phyloP scores from a whole-genome alignment of 2,329 filamentous ascomycete genomes.

The Colletotrichum spinosum region DNA sequence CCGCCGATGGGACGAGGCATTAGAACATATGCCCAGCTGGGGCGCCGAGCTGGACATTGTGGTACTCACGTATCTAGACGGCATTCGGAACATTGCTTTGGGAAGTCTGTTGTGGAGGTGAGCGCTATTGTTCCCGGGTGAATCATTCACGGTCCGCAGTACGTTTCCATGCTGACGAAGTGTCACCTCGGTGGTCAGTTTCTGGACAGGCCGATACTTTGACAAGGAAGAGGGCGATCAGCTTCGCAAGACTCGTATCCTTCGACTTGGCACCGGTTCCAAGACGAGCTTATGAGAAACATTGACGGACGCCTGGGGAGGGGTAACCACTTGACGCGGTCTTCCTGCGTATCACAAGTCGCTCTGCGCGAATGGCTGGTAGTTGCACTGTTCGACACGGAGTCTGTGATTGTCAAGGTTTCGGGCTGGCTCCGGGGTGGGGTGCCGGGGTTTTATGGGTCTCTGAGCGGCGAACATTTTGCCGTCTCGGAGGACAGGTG shows the following conservation, averaged over 20 bases:
- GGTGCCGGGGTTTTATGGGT: no score
- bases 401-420: no score
- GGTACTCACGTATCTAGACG: constrained; percentile 5
- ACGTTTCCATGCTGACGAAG: neutral
- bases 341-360: no score
- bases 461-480: no score
- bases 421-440: no score
- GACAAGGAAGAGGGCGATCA: constrained; percentile 1
- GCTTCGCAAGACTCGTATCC: neutral
- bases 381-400: no score
- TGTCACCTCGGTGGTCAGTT: neutral
- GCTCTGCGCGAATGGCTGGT: no score
- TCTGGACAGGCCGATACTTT: constrained; percentile 9
- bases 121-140: neutral
- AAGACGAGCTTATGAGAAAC: no score
- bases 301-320: no score
- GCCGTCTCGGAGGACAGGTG: no score
- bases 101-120: constrained; percentile 7
- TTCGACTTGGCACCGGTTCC: neutral
- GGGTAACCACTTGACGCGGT: no score
- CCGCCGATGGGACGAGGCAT: constrained; percentile 6
- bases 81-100: constrained; percentile 1
- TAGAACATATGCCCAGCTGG: constrained; percentile 8
- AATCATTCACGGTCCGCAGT: neutral
- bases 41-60: neutral